Percentiles rank a stretch among this genome's conserved stretches.
Conservation (phyloP, 495 filamentous ascomycete genomes). For the Bathelium albidoporum region DNA sequence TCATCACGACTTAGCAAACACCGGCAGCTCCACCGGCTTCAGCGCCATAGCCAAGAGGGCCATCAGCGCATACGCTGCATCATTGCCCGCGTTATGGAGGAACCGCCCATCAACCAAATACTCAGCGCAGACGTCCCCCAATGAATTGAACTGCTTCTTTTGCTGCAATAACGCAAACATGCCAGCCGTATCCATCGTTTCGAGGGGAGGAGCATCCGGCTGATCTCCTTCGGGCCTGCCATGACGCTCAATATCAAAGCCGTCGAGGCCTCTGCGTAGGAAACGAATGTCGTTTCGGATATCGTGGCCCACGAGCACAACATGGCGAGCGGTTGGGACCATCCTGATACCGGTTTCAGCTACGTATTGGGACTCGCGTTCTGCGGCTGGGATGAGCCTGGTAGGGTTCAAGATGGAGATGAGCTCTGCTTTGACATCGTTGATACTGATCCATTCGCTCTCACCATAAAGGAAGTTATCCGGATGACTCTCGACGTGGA, state of each 20-base stretch:
- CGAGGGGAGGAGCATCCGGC: conserved; percentile 31
- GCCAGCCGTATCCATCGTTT: conserved; percentile 58
- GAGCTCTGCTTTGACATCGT: conserved; percentile 33
- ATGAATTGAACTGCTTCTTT: conserved; percentile 39
- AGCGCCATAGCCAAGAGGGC: conserved; percentile 55
- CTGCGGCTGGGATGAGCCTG: neutral
- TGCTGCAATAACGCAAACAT: conserved; percentile 52
- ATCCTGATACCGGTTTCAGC: neutral
- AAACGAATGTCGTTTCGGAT: conserved; percentile 54
- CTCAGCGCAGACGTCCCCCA: conserved; percentile 52
- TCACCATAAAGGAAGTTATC: conserved; percentile 63
- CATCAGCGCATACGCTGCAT: conserved; percentile 74
- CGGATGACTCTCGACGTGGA: conserved; percentile 59
- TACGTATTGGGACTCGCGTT: conserved; percentile 1
- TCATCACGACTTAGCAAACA: no score
- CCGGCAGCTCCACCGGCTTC: conserved; percentile 8
- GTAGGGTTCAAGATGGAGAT: conserved; percentile 39
- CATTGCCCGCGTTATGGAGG: conserved; percentile 91
- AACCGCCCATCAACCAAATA: conserved; percentile 52
- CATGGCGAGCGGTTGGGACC: conserved; percentile 37
- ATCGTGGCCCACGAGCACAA: conserved; percentile 75
- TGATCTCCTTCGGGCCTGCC: conserved; percentile 21
- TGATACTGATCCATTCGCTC: conserved; percentile 31
- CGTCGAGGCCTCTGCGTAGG: conserved; percentile 39
- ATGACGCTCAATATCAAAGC: conserved; percentile 46